Evolutionary conservation across 441 rosid genomes (phyloP).

Genomic region (Erodium moschatum): DNA sequence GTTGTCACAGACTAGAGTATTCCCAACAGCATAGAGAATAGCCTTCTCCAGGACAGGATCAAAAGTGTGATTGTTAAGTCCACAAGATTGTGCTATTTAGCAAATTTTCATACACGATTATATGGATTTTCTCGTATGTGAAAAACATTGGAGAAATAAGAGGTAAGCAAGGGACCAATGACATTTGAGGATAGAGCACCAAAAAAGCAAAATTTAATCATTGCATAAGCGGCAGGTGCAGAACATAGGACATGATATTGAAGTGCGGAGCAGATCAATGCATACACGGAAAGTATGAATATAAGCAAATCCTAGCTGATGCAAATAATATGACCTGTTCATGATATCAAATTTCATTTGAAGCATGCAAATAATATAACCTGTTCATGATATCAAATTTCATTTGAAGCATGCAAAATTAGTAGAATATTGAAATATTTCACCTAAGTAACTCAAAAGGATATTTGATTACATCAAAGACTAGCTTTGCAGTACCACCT

Average conservation of each 20-base stretch:
- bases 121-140: slow-evolving; percentile 7
- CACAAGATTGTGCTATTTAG: slow-evolving; percentile 11
- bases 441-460: slow-evolving; percentile 38
- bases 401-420: neutral
- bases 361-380: neutral
- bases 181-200: neutral
- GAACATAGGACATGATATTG: neutral
- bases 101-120: slow-evolving; percentile 1
- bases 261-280: slow-evolving; percentile 1
- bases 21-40: slow-evolving; percentile 90
- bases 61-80: slow-evolving; percentile 73
- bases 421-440: slow-evolving; percentile 10
- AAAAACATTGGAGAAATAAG: slow-evolving; percentile 2
- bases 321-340: neutral
- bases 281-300: neutral
- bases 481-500: slow-evolving; percentile 75
- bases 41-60: slow-evolving; percentile 92
- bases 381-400: neutral
- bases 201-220: neutral
- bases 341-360: neutral
- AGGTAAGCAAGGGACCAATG: neutral
- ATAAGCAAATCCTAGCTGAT: neutral
- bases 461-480: slow-evolving; percentile 94
- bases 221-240: slow-evolving; percentile 1
- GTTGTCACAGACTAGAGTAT: slow-evolving; percentile 89